Evolutionary conservation across 1,284 basidiomycete species (phyloP).

Genomic region (Neonothopanus nambi): DNA sequence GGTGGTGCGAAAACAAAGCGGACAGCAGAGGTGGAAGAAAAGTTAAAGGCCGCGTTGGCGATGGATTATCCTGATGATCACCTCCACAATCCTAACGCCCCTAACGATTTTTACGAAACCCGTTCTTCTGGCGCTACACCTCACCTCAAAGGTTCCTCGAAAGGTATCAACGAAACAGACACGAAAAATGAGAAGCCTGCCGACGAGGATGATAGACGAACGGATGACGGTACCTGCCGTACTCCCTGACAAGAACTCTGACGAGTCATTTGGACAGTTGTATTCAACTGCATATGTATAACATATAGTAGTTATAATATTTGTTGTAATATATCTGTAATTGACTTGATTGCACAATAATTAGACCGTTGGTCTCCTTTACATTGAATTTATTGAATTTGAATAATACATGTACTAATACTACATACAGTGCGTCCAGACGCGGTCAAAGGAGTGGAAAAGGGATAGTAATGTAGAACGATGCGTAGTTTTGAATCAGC

Average conservation of each 20-base stretch:
- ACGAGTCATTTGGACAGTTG: no score
- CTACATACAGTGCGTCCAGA: constrained; percentile 4
- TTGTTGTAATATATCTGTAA: no score
- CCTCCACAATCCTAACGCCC: neutral
- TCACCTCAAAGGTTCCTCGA: neutral
- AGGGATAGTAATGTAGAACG: constrained; percentile 2
- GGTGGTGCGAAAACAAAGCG: constrained; percentile 81
- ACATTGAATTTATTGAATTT: no score
- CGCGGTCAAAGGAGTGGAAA: neutral
- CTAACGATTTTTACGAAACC: neutral
- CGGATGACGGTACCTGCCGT: constrained; percentile 3
- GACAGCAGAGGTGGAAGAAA: constrained; percentile 68
- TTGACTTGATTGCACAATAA: no score
- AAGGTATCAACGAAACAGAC: neutral
- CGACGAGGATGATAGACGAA: constrained; percentile 1
- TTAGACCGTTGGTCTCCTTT: no score
- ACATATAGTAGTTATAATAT: no score
- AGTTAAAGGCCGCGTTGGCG: constrained; percentile 68
- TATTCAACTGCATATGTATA: neutral
- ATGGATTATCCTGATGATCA: constrained; percentile 29
- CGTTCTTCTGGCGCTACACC: neutral
- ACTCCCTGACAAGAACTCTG: neutral
- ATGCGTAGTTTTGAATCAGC: constrained; percentile 5
- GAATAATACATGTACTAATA: no score
- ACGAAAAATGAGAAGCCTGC: neutral